phyloP scores from a whole-genome alignment of 2,329 filamentous ascomycete genomes.

The Stemphylium vesicarium region DNA sequence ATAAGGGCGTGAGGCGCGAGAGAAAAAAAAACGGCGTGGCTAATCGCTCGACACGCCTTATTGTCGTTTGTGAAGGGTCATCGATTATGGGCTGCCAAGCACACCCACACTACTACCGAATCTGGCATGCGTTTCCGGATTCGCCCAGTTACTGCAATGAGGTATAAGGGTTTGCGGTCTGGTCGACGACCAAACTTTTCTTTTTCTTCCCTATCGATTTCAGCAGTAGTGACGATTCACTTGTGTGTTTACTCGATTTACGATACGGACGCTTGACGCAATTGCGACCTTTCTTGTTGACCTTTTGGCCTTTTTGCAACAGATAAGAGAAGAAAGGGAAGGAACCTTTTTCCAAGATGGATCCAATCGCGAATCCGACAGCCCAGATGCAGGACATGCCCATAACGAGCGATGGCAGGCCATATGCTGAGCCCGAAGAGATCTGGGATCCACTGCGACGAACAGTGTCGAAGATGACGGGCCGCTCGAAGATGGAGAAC shows the following conservation, averaged over 20 bases:
- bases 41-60: neutral
- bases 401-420: constrained; percentile 4
- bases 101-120: neutral
- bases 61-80: neutral
- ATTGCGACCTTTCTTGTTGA: neutral
- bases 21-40: neutral
- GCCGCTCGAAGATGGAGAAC: constrained; percentile 22
- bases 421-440: constrained; percentile 22
- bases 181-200: neutral
- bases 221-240: neutral
- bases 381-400: constrained; percentile 34
- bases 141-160: neutral
- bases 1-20: neutral
- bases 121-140: constrained; percentile 1
- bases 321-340: neutral
- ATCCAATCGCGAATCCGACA: constrained; percentile 34
- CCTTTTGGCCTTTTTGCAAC: neutral
- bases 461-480: constrained; percentile 30
- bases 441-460: constrained; percentile 26
- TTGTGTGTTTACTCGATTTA: neutral
- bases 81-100: constrained; percentile 5
- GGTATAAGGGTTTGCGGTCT: neutral
- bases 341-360: constrained; percentile 24
- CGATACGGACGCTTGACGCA: constrained; percentile 1
- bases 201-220: neutral